A percentile compares a stretch with the other conserved stretches of the same genome.
Conservation (phyloP, 148 eudicot species). For the Fagopyrum homotropicum region DNA sequence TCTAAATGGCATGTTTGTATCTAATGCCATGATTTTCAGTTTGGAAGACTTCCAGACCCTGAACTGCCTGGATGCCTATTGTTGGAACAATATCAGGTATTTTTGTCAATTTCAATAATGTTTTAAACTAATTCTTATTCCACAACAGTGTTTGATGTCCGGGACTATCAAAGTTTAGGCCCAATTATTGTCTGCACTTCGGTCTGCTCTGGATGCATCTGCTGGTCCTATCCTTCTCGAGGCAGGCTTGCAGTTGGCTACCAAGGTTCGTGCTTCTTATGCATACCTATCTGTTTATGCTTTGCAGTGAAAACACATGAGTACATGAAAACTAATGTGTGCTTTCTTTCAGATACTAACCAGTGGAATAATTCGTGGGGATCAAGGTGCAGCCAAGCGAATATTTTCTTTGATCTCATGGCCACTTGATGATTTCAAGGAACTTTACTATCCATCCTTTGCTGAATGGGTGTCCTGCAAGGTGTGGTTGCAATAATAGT, state of each 20-base stretch:
- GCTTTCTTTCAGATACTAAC: slow-evolving; percentile 59
- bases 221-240: slow-evolving; percentile 88
- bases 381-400: slow-evolving; percentile 81
- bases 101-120: neutral
- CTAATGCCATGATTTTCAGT: slow-evolving; percentile 38
- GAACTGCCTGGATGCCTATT: slow-evolving; percentile 87
- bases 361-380: slow-evolving; percentile 78
- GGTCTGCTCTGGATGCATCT: slow-evolving; percentile 77
- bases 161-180: slow-evolving; percentile 41
- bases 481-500: slow-evolving; percentile 29
- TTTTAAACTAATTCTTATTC: neutral
- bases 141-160: neutral
- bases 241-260: slow-evolving; percentile 92
- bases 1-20: neutral
- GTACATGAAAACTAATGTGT: slow-evolving; percentile 14
- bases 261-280: slow-evolving; percentile 47
- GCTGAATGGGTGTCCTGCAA: slow-evolving; percentile 99
- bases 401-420: slow-evolving; percentile 87
- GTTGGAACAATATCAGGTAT: slow-evolving; percentile 94
- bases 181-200: slow-evolving; percentile 91
- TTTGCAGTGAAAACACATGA: neutral
- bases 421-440: slow-evolving; percentile 82
- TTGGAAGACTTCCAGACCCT: slow-evolving; percentile 75
- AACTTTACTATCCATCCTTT: slow-evolving; percentile 93
- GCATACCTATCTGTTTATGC: neutral